Evolutionary conservation across 2,329 filamentous ascomycete genomes (phyloP), one percentile per base, ranked within the genome.

Genomic region (Scorias spongiosa): DNA sequence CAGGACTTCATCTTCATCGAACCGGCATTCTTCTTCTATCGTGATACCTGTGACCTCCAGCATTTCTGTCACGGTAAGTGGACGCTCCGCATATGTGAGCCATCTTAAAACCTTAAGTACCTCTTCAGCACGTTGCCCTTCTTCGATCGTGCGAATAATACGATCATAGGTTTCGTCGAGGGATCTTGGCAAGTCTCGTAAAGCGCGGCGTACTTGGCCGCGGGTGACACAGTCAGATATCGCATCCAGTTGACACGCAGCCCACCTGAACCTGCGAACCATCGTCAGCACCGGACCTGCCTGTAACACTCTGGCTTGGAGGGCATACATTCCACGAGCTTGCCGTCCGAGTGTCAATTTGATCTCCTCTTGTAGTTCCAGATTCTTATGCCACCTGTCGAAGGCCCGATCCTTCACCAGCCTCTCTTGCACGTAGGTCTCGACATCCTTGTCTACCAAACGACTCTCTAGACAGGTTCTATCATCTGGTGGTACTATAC

Each of bases 121-220:
- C 12, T 37, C 34, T n/a, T 37, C 34, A 3, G 34, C 34, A n/a
- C 9, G 3, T n/a, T 17, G 51, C 51, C 18, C 44, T 1, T 52
- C 44, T 20, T 53, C 44, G 32, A 62, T 60, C 3, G 45, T 48
- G 2, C 34, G 30, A 9, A 62, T 45, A 36, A 65, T 64, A 26
- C 58, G 55, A 14, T 54, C 51, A 40, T 65, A 64, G 6, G 61
- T 63, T n/a, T 61, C 53, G 29, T 63, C 54, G 10, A 65, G 45
- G 11, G 49, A 44, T 14, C 20, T 26, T 17, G 47, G 40, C 15
- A 46, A 39, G 44, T 53, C 39, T 46, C 56, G 1, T 66, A 57
- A 4, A 65, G 52, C 17, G 47, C 47, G 32, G 57, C 49, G 10
- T 61, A 62, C 46, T 54, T 55, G 51, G 52, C 55, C 38, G 49